Conservation (phyloP, 306 rosid genomes). For the Corylus avellana region DNA sequence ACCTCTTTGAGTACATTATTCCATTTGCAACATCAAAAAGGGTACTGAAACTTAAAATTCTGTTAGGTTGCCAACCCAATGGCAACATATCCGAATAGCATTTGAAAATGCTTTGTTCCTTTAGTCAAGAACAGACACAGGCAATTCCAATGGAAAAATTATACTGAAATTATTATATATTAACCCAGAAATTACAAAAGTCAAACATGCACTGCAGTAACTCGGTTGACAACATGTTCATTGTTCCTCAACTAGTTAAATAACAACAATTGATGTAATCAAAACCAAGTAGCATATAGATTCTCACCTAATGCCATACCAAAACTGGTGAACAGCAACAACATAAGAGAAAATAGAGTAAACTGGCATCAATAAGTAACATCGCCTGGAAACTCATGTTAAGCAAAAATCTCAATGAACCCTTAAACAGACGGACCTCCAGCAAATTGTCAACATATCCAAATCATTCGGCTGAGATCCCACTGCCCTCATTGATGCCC, state of each 20-base stretch:
- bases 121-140: background rate
- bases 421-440: constrained; percentile 19
- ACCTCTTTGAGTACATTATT: background rate
- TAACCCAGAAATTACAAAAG: background rate
- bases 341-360: constrained; percentile 28
- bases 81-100: background rate
- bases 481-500: constrained; percentile 28
- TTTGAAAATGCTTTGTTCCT: background rate
- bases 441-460: constrained; percentile 25
- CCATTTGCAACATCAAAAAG: background rate
- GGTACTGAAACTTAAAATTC: background rate
- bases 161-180: background rate
- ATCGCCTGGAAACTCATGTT: constrained; percentile 32
- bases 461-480: constrained; percentile 10
- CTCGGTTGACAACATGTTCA: background rate
- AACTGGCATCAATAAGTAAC: constrained; percentile 36
- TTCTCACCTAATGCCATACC: constrained; percentile 37
- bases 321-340: constrained; percentile 56
- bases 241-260: background rate
- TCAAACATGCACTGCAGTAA: background rate
- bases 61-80: background rate
- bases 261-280: background rate
- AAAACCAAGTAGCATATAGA: constrained; percentile 27
- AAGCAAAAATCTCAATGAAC: constrained; percentile 25
- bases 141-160: background rate